Percentiles rank a stretch among this genome's conserved stretches.
phyloP scores from a whole-genome alignment of 2,329 filamentous ascomycete genomes.

The Fusarium albidum region DNA sequence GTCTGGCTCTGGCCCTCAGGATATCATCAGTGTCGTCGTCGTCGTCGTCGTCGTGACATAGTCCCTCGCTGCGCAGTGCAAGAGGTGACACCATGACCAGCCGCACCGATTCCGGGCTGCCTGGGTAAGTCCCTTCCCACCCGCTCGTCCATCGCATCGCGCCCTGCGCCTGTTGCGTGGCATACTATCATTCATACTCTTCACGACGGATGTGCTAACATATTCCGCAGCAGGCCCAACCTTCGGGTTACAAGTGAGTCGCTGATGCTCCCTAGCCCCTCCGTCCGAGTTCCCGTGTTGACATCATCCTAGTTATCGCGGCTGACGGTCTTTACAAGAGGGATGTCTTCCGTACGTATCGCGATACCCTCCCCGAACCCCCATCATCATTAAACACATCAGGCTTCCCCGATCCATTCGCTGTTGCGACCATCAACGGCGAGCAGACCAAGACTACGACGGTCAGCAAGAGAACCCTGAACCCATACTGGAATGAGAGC shows the following conservation, averaged over 20 bases:
- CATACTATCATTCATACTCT: constrained; percentile 2
- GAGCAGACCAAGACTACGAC: constrained; percentile 98
- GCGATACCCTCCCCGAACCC: neutral
- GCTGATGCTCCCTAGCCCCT: constrained; percentile 33
- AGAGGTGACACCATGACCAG: constrained; percentile 43
- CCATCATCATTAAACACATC: constrained; percentile 39
- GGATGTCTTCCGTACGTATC: constrained; percentile 92
- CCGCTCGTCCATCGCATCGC: constrained; percentile 22
- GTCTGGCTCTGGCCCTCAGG: constrained; percentile 25
- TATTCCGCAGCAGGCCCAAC: constrained; percentile 74
- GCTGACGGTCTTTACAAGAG: constrained; percentile 98
- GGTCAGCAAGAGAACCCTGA: constrained; percentile 96
- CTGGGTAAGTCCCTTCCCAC: constrained; percentile 43
- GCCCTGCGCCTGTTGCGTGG: constrained; percentile 5
- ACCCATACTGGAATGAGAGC: constrained; percentile 99
- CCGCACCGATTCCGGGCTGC: constrained; percentile 49
- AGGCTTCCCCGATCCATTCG: constrained; percentile 98
- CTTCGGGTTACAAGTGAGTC: constrained; percentile 89
- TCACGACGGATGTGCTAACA: constrained; percentile 42
- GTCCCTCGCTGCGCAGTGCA: constrained; percentile 39
- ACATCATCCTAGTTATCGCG: constrained; percentile 81
- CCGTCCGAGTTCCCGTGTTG: constrained; percentile 42
- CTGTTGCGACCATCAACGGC: constrained; percentile 94
- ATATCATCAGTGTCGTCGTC: constrained; percentile 26
- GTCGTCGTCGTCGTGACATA: constrained; percentile 35